Percentiles rank a stretch among this genome's conserved stretches.
phyloP scores from a whole-genome alignment of 2,329 filamentous ascomycete genomes.

The Claviceps digitariae region DNA sequence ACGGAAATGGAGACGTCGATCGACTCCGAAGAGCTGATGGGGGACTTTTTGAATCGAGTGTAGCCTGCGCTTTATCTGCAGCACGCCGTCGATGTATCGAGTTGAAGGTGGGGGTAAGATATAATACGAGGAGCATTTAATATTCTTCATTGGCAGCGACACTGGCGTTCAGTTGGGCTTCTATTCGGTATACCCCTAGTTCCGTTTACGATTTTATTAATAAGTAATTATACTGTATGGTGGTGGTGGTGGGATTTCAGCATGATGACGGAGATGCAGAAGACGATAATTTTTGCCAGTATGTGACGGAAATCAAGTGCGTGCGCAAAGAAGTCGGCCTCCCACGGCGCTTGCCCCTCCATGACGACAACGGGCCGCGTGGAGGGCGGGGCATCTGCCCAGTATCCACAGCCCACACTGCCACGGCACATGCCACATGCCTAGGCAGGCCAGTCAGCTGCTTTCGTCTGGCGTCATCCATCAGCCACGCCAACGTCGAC shows the following conservation, averaged over 20 bases:
- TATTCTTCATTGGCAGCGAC: neutral
- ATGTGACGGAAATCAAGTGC: neutral
- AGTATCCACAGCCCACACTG: too few relatives aligned
- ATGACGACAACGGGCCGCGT: constrained; percentile 3
- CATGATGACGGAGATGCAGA: neutral
- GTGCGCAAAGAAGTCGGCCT: too few relatives aligned
- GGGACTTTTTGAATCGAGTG: neutral
- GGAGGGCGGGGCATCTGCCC: neutral
- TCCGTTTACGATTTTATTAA: too few relatives aligned
- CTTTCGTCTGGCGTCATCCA: neutral
- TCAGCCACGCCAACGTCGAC: neutral
- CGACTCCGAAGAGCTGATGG: constrained; percentile 19
- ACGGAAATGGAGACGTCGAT: constrained; percentile 23
- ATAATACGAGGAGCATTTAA: neutral
- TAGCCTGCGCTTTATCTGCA: neutral
- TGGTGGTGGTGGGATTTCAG: neutral
- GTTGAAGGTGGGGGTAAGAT: neutral
- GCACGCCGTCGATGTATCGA: neutral
- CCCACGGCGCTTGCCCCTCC: too few relatives aligned
- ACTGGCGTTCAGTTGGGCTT: neutral
- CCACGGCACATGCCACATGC: neutral
- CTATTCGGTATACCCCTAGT: neutral
- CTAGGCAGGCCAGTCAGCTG: too few relatives aligned
- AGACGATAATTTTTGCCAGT: neutral
- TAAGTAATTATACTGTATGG: too few relatives aligned